Conservation (phyloP, 2,329 filamentous ascomycete species). For the Fusarium neocosmosporiellum region DNA sequence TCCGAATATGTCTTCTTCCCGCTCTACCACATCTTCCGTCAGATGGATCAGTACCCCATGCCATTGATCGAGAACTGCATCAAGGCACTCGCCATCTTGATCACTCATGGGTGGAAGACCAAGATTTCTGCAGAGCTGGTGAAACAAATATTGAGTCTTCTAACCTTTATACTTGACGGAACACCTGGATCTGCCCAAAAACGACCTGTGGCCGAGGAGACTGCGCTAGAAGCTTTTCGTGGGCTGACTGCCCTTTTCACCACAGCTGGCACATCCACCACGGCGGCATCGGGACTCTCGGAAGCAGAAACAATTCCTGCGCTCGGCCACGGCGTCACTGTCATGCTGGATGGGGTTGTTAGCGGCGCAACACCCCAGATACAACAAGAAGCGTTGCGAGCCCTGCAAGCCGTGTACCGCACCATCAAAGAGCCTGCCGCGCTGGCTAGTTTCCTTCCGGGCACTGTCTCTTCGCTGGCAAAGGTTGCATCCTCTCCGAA, state of each 20-base stretch:
- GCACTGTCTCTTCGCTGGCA: slow-evolving; percentile 84
- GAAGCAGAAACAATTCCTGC: slow-evolving; percentile 76
- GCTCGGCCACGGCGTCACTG: slow-evolving; percentile 83
- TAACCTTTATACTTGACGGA: slow-evolving; percentile 84
- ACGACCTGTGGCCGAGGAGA: slow-evolving; percentile 74
- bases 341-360: slow-evolving; percentile 79
- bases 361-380: slow-evolving; percentile 74
- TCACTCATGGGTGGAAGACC: slow-evolving; percentile 82
- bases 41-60: slow-evolving; percentile 77
- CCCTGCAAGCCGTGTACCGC: slow-evolving; percentile 70
- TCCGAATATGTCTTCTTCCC: slow-evolving; percentile 97
- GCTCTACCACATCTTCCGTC: slow-evolving; percentile 84
- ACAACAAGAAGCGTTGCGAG: slow-evolving; percentile 75
- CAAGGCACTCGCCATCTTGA: slow-evolving; percentile 77
- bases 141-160: slow-evolving; percentile 85
- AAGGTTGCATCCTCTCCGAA: slow-evolving; percentile 78
- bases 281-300: slow-evolving; percentile 61
- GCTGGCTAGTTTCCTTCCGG: slow-evolving; percentile 87
- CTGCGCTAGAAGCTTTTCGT: slow-evolving; percentile 75
- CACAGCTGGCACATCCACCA: slow-evolving; percentile 63
- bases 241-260: slow-evolving; percentile 76
- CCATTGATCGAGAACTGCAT: slow-evolving; percentile 80
- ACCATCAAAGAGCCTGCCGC: slow-evolving; percentile 78
- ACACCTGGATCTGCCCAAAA: slow-evolving; percentile 65
- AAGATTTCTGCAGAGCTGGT: slow-evolving; percentile 77